phyloP scores from a whole-genome alignment of 2,329 filamentous ascomycete species.

The Pestalotiopsis sp. region DNA sequence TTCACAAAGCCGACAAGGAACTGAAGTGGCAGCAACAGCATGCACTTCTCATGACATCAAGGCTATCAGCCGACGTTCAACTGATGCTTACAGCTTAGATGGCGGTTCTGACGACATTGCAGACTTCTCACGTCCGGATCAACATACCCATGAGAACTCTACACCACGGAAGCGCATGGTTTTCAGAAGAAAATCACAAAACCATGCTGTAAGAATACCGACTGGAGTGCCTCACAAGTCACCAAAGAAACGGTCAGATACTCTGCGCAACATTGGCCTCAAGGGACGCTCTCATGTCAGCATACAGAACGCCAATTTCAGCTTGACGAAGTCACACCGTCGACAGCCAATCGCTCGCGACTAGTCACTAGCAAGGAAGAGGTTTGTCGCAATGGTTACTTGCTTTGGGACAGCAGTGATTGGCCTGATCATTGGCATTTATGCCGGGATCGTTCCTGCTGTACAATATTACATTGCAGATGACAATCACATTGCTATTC shows the following conservation, averaged over 20 bases:
- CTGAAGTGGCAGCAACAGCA: not conserved
- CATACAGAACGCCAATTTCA: conserved; percentile 51
- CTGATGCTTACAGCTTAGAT: conserved; percentile 30
- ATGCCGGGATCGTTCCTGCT: conserved; percentile 75
- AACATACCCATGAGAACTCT: not conserved
- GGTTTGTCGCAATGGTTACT: conserved; percentile 67
- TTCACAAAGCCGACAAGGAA: conserved; percentile 21
- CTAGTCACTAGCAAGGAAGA: conserved; percentile 68
- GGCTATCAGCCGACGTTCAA: not conserved
- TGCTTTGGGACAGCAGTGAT: conserved; percentile 74
- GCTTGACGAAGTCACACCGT: conserved; percentile 54
- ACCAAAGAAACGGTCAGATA: conserved; percentile 19
- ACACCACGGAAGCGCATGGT: conserved; percentile 5
- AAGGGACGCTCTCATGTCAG: conserved; percentile 56
- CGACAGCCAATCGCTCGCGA: conserved; percentile 71
- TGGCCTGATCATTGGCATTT: conserved; percentile 73
- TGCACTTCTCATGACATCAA: too few relatives aligned
- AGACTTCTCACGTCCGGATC: conserved; percentile 22
- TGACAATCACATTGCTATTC: conserved; percentile 64
- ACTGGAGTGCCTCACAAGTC: conserved; percentile 10
- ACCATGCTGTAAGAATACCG: conserved; percentile 4
- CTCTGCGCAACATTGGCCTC: conserved; percentile 41
- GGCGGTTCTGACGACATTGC: conserved; percentile 29
- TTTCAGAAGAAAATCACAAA: not conserved
- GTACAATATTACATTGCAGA: conserved; percentile 79